Base-by-base conservation (phyloP, 805 yeast species). In the Helenozyma rhizophorensis region DNA sequence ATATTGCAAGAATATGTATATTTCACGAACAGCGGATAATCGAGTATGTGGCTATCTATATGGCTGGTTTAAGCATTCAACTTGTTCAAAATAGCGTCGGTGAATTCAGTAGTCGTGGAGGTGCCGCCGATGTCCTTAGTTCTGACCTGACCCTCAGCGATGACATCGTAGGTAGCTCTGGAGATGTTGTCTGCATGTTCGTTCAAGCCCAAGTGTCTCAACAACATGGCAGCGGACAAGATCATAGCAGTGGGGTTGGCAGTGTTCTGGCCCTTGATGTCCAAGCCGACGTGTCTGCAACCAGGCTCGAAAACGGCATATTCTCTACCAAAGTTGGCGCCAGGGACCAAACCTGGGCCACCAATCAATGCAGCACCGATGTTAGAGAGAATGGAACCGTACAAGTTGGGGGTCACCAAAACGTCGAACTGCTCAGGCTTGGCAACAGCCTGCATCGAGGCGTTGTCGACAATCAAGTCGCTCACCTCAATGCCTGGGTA, bases 201-300 rank as follows among this genome's bases (percentile, higher is more conserved):
- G 55, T 82, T 86, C 53, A 90, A 74, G 47, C 97, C 97, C 58
- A 90, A 76, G 68, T 90, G 98, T 72, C 96, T 85, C 70, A 90
- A 78, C 81, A 90, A 65, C 83, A 90, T 79, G 45, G 89, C 69
- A 28, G 96, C 77, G 39, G 96, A 86, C 56, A 93, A 74, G 54
- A 90, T 83, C 90, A 90, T 83, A 51, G 96, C 97, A 42, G 97
- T 86, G 62, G 98, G 98, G 80, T 90, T 90, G 47, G 97, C 97
- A 45, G 86, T 75, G 74, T 87, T 84, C 68, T 85, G 78, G 59
- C 95, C 97, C 74, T 85, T 76, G 63, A 93, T 85, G 67, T 90
- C 97, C 53, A 90, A 75, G 68, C 97, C 97, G 56, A 89, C 97
- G 73, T 89, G 97, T 77, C 98, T 85, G 72, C 97, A 89, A 70